Evolutionary conservation across 1,284 basidiomycete genomes (phyloP), one percentile per base, ranked within the genome.

Genomic region (Fereydounia khargensis): DNA sequence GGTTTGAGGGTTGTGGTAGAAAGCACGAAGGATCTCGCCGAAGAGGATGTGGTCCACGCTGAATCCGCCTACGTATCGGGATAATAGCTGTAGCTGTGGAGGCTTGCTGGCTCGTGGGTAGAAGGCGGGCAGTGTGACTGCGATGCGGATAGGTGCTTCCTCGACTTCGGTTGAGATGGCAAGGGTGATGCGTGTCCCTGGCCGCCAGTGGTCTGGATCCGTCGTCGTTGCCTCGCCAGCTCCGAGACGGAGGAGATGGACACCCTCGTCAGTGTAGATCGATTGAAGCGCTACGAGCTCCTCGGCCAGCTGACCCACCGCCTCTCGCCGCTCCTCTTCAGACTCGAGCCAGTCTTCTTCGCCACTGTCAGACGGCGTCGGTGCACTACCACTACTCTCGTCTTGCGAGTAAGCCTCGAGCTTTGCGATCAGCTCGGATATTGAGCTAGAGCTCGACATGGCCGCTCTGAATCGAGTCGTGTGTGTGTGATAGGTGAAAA

Each of bases 81-180:
- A 65, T 13, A 71, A 46, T 13, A 74, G 53, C 47, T 74, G 73
- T 19, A 73, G 39, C 33, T 68, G 69, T 13, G 73, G 73, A n/a
- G 69, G 55, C n/a, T 46, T 32, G 1, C 31, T 22, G 10, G 42
- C 46, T 17, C 42, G 25, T 9, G 72, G 72, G 32, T 74, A 74
- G 27, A 47, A 48, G 3, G 65, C 47, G 6, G 70, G 68, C 5
- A 74, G 37, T 1, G 68, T 63, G 23, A 61, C 50, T 2, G 70
- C 59, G 27, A 74, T 52, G 21, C 64, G 61, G 33, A 70, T 42
- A 9, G 60, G 59, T 27, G 57, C 38, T 6, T 13, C 4, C 16
- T 61, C 56, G 23, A 66, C 27, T 3, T 57, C 48, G 30, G 58
- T 50, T 6, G 52, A 47, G 27, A 67, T 46, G 35, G 57, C 47